These are phyloP conservation scores for Zymoseptoria pseudotritici DNA, from an alignment of 2,329 filamentous ascomycete species.

Conservation along the genomic window DNA sequence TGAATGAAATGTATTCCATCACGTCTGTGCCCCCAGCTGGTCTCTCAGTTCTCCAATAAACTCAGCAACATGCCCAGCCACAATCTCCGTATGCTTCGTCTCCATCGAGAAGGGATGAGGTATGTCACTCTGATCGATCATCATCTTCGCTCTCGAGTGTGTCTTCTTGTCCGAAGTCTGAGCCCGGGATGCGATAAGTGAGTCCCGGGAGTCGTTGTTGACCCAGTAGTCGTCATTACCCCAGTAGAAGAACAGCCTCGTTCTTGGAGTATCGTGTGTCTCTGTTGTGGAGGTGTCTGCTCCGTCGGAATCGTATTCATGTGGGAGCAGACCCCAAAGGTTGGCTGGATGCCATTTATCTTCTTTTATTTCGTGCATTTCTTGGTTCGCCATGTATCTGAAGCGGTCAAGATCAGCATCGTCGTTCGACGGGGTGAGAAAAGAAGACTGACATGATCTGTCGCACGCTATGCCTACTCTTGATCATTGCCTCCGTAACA, in stretches of 20 bases:
- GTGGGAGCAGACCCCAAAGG: conserved; percentile 46
- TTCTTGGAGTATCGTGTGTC: conserved; percentile 22
- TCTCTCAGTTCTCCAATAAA: conserved; percentile 22
- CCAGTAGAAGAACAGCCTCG: conserved; percentile 52
- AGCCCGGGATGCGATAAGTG: conserved; percentile 41
- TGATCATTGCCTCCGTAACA: conserved; percentile 46
- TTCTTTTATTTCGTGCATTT: conserved; percentile 49
- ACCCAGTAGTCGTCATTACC: conserved; percentile 56
- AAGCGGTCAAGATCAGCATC: not conserved
- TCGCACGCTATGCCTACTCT: conserved; percentile 41
- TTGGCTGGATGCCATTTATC: conserved; percentile 55
- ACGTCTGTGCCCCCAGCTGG: not conserved
- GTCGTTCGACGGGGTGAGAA: not conserved
- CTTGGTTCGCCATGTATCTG: conserved; percentile 49
- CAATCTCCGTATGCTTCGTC: conserved; percentile 38
- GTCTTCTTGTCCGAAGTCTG: conserved; percentile 23
- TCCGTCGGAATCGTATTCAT: not conserved
- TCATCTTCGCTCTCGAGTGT: conserved; percentile 41
- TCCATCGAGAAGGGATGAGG: conserved; percentile 54
- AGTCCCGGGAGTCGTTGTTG: conserved; percentile 49
- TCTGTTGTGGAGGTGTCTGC: conserved; percentile 1
- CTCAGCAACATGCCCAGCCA: conserved; percentile 44
- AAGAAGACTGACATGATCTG: conserved; percentile 44
- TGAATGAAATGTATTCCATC: not conserved
- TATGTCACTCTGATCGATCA: conserved; percentile 47